A percentile compares a stretch with the other conserved stretches of the same genome.
These are phyloP conservation scores for Trichophyton simii DNA, from an alignment of 2,329 filamentous ascomycete genomes.

Conservation along the genomic window DNA sequence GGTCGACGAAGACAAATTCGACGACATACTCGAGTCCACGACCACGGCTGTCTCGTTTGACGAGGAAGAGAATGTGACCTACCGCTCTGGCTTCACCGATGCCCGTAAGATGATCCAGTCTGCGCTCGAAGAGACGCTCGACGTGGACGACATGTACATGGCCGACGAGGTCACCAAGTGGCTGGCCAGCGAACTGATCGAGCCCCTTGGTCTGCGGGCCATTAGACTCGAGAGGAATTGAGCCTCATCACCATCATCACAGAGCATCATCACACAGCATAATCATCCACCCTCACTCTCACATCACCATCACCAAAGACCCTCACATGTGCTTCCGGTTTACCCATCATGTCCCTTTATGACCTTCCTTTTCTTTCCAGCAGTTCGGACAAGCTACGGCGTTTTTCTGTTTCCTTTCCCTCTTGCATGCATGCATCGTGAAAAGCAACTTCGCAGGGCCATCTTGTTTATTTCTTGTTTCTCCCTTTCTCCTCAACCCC, in stretches of 20 bases:
- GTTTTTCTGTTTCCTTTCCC: background rate
- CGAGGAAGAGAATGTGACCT: conserved; percentile 9
- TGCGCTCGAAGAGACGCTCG: conserved; percentile 25
- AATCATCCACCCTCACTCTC: no score
- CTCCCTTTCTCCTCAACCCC: background rate
- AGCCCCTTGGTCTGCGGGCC: conserved; percentile 10
- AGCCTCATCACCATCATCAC: background rate
- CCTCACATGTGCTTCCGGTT: no score
- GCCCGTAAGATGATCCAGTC: conserved; percentile 25
- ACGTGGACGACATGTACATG: conserved; percentile 20
- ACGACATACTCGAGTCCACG: conserved; percentile 20
- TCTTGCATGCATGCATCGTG: background rate
- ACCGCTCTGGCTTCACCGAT: conserved; percentile 7
- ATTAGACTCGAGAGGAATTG: background rate
- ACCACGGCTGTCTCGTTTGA: conserved; percentile 12
- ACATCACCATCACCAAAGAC: no score
- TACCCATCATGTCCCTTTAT: no score
- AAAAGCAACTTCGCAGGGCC: no score
- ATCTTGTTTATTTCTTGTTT: background rate
- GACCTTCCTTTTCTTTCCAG: no score
- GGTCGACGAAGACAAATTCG: conserved; percentile 26
- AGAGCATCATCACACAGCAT: no score
- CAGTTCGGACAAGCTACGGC: no score
- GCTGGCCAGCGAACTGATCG: conserved; percentile 24
- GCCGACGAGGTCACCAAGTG: conserved; percentile 29